Base-by-base conservation (phyloP, 2,329 filamentous ascomycete species). In the Ambrosiella cleistominuta region DNA sequence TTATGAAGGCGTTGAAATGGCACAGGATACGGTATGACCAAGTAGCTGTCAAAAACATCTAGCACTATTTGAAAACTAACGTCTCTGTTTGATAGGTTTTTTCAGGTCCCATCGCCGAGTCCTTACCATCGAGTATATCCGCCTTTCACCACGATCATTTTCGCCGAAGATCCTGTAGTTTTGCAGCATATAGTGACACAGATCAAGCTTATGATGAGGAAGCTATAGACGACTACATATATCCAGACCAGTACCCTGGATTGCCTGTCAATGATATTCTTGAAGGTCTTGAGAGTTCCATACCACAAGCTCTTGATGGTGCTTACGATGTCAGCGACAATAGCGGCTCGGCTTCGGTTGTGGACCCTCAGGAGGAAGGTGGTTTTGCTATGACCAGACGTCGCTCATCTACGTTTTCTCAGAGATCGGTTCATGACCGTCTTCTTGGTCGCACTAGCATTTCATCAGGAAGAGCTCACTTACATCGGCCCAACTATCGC, bases 1-100 rank as follows among this genome's bases (percentile, higher is more conserved):
- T 64, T 84, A 95, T 64, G 88, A 88, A 64, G 88, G 95, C 70
- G 90, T 97, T n/a, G 91, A 96, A 69, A 97, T 98, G 93, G 91
- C 93, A 17, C 88, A 94, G 56, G 88, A 95, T 68, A 91, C 97
- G 79, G 87, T 93, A 65, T 60, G 63, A 55, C 45, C 27, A 42
- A 54, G 54, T 11, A 7, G 19, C 15, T 27, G 17, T 12, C 35
- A 38, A 15, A 27, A 36, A 17, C 17, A 27, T 13, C 6, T 17
- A 13, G 42, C 1, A 51, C 39, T 2, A 27, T 9, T 37, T 51
- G 13, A 19, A 4, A 56, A 27, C 39, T 45, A 61, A 55, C 50
- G 37, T 40, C 47, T 54, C 58, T 56, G 60, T 53, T 13, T n/a
- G 15, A 15, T 59, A 81, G 77, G 79, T 95, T 53, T 98, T 91